Evolutionary conservation across 2,329 filamentous ascomycete species (phyloP), one percentile per base, ranked within the genome.

Genomic region (Aspergillus fructus): DNA sequence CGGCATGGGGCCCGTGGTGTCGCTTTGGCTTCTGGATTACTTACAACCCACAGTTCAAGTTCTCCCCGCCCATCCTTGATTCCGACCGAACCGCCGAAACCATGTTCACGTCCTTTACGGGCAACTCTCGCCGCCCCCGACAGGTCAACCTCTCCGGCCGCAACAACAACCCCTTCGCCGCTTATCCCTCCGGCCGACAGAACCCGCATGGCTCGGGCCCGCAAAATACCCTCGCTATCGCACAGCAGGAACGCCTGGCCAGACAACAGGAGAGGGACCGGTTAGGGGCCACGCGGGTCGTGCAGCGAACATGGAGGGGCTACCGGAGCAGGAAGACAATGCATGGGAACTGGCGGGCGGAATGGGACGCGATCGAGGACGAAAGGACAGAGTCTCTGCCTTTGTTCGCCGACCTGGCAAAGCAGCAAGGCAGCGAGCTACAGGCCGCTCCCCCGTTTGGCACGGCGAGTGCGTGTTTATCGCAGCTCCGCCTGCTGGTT

Each of bases 81-180:
- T 51, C 45, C 17, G 30, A 56, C 46, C 57, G 55, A 57, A 52
- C 53, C 56, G 54, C 52, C 59, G 37, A 57, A 63, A 72, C 70
- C 65, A 97, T 97, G 93, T 96, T 94, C 78, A 88, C 89, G 60
- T 92, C 89, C 53, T 99, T 99, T 78, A 94, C 90, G 23, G 94
- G 94, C 66, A 90, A 79, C 76, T 90, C 91, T 67, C 88, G 91
- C 69, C 89, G 90, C 64, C 88, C 89, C 60, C 88, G 94, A 64
- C 93, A 97, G 73, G 91, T 97, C 71, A 97, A 97, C 76, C 87
- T 99, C 60, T 94, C 91, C 64, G 94, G 92, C 61, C 89, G 93
- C 66, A 85, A 85, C 63, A 80, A 81, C 50, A 96, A 96, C 69
- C 91, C 92, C 3, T 96, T 94, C 73, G 87, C 83, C 51, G 75